A percentile compares a stretch with the other conserved stretches of the same genome.
Conservation (phyloP, 1,284 basidiomycete species). For the Fistulinella cinereoalba region DNA sequence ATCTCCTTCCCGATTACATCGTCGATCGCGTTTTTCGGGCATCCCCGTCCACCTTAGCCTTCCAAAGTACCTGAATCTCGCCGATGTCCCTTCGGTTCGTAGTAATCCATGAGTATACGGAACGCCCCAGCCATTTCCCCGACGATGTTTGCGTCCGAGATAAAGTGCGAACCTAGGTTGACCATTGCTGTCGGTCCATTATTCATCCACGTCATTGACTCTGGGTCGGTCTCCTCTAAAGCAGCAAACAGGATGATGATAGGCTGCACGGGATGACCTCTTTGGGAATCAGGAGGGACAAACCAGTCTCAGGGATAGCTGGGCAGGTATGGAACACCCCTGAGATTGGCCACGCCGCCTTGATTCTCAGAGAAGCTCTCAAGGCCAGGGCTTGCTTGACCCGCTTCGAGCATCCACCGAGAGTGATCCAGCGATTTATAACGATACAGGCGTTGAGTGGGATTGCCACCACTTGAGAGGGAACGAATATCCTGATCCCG, state of each 20-base stretch:
- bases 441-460: constrained; percentile 1
- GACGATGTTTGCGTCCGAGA: not conserved
- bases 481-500: not conserved
- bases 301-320: not conserved
- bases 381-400: not conserved
- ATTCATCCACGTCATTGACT: not conserved
- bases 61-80: constrained; percentile 4
- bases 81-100: not conserved
- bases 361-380: not conserved
- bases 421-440: not conserved
- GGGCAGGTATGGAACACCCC: not conserved
- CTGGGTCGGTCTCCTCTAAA: constrained; percentile 1
- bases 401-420: not conserved
- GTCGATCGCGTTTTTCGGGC: not conserved
- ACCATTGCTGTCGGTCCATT: constrained; percentile 1
- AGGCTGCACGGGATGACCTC: not conserved
- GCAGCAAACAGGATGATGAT: not conserved
- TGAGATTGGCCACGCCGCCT: not conserved
- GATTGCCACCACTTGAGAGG: constrained; percentile 4
- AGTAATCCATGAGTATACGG: not conserved
- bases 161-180: constrained; percentile 1
- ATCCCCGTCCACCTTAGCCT: not conserved
- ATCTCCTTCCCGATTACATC: constrained; percentile 1
- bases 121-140: not conserved
- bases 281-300: not conserved